Conservation (phyloP, 106 monocot species). For the Platanthera zijinensis region DNA sequence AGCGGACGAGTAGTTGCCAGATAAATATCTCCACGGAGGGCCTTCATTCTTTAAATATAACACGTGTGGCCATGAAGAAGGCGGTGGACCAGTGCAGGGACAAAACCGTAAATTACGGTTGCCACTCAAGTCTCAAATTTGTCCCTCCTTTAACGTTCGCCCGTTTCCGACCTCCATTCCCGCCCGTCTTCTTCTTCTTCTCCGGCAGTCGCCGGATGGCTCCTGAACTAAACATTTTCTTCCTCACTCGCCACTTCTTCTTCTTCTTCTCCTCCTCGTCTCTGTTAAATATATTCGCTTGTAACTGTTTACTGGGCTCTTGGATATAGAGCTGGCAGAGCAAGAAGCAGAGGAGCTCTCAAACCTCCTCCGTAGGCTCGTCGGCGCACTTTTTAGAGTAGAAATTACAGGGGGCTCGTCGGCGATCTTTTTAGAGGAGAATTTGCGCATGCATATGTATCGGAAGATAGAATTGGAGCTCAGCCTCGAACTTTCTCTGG, state of each 20-base stretch:
- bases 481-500: conserved; percentile 50
- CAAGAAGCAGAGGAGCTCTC: conserved; percentile 15
- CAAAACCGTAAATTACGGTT: not conserved
- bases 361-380: conserved; percentile 32
- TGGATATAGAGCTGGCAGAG: conserved; percentile 9
- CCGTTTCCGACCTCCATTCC: not conserved
- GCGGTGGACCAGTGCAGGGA: not conserved
- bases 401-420: conserved; percentile 11
- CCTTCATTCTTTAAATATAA: not conserved
- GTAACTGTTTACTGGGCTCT: not conserved
- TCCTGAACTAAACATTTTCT: not conserved
- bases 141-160: not conserved
- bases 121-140: not conserved
- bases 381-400: not conserved
- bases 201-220: no score
- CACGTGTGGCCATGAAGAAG: not conserved
- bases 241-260: not conserved
- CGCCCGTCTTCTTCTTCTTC: no score
- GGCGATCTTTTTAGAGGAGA: not conserved
- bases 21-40: not conserved
- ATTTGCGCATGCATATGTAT: not conserved
- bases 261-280: not conserved
- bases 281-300: not conserved
- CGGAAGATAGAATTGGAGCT: conserved; percentile 35
- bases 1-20: no score